Conservation (phyloP, 148 eudicot genomes). For the Fagopyrum tataricum region DNA sequence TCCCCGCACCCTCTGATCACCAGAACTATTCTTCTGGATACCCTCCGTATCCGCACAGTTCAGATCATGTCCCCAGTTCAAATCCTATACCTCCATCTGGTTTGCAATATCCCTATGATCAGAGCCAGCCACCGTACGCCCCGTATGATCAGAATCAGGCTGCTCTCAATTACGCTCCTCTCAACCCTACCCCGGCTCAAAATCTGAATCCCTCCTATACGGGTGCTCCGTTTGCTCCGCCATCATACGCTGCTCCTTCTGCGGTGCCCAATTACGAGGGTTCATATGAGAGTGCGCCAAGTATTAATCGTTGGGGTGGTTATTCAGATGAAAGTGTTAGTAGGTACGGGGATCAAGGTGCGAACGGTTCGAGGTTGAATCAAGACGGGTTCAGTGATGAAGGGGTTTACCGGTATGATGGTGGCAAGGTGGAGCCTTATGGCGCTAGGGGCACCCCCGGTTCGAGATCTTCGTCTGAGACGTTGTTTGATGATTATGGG, state of each 20-base stretch:
- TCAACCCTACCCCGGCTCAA: constrained; percentile 28
- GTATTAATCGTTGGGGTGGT: constrained; percentile 18
- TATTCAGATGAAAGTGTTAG: constrained; percentile 28
- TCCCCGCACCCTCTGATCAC: constrained; percentile 28
- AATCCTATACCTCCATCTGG: constrained; percentile 28
- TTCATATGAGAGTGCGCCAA: constrained; percentile 17
- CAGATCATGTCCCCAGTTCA: constrained; percentile 27
- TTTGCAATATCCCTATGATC: constrained; percentile 32
- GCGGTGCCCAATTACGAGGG: constrained; percentile 19
- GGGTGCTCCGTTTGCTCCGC: constrained; percentile 12
- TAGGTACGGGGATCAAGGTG: constrained; percentile 26
- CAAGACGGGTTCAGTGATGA: constrained; percentile 36
- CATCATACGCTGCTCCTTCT: constrained; percentile 10
- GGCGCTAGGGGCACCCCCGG: constrained; percentile 58
- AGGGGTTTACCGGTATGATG: constrained; percentile 70
- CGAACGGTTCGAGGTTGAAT: constrained; percentile 24
- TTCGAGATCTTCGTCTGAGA: constrained; percentile 35
- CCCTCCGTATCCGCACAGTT: constrained; percentile 34
- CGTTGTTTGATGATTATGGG: constrained; percentile 80
- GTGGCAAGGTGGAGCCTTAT: constrained; percentile 71
- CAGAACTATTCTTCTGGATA: constrained; percentile 33
- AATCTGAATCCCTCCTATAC: constrained; percentile 11
- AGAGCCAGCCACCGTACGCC: constrained; percentile 23
- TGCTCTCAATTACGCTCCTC: constrained; percentile 25
- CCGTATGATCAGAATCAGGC: constrained; percentile 16